Base-by-base conservation (phyloP, 192 early-diverging fungal genomes). In the Linnemannia zychae region DNA sequence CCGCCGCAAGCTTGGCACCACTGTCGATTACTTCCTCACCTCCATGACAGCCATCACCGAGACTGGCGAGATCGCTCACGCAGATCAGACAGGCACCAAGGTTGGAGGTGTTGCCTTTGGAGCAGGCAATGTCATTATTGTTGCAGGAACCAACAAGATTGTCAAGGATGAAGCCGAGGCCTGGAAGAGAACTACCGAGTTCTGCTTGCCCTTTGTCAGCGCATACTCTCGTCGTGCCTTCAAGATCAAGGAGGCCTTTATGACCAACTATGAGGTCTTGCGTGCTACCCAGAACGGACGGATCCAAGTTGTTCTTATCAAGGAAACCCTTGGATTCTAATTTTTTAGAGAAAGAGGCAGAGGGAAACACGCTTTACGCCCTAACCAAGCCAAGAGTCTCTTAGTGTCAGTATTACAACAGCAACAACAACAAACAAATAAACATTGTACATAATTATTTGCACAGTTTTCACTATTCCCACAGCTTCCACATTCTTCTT, bases 121-220 rank as follows among this genome's bases (percentile, higher is more conserved):
- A 50, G 76, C 76, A 18, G 53, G 68, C 7, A 77, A 77, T 13
- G 60, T 76, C 11, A 50, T 86, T 24, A 66, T 86, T 16, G 75
- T 86, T 17, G 50, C 75, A 13, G 83, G 83, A 49, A 69, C 83
- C 22, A 86, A 86, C 71, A 86, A 86, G 72, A 86, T 86, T 46
- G 83, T 86, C 36, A 85, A 81, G 72, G 83, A 86, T n/a, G 53
- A 73, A 57, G 72, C 50, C 9, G 83, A 81, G n/a, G 83, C 83
- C 1, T 60, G 20, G 31, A 67, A 68, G 40, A 34, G 83, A 2
- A 68, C 53, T 13, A 52, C n/a, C 24, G 73, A 86, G 12, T 49
- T 65, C 44, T 73, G 79, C n/a, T 49, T 75, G 34, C 71, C 67
- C 20, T 46, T 53, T 15, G 83, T 81, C 34, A 70, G 70, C 28